Conservation (phyloP, 257 asterid species). For the Solanum bulbocastanum region DNA sequence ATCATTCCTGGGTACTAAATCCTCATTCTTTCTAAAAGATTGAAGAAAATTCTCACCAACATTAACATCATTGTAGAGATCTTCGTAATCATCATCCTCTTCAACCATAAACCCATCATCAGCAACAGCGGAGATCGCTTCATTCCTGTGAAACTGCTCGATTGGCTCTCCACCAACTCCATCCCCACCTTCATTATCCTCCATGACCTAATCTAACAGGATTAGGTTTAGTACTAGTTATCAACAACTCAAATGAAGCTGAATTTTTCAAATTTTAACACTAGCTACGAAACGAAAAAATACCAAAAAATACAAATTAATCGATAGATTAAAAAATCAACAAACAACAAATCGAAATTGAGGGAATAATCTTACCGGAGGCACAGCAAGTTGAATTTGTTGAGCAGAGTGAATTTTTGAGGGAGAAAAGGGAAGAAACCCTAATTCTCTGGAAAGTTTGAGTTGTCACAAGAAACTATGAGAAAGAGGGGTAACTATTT, state of each 20-base stretch:
- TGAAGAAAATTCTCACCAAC: slow-evolving; percentile 86
- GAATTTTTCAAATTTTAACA: not conserved
- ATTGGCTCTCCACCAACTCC: slow-evolving; percentile 40
- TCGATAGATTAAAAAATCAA: not conserved
- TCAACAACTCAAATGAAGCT: not conserved
- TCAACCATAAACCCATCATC: slow-evolving; percentile 70
- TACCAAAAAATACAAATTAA: not conserved
- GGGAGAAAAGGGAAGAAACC: not conserved
- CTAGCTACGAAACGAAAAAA: not conserved
- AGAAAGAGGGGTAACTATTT: not conserved
- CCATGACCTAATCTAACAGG: not conserved
- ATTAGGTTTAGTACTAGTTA: not conserved
- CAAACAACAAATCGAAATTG: not conserved
- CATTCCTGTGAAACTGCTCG: slow-evolving; percentile 63
- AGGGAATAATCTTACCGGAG: not conserved
- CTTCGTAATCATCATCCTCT: slow-evolving; percentile 85
- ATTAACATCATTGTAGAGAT: slow-evolving; percentile 89
- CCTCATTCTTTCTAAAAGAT: slow-evolving; percentile 51
- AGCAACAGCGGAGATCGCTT: slow-evolving; percentile 74
- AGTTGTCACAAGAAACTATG: not conserved
- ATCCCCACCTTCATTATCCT: slow-evolving; percentile 18
- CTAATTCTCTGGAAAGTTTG: not conserved
- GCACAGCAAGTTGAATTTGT: not conserved
- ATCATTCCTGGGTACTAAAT: slow-evolving; percentile 21
- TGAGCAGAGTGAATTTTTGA: not conserved